Evolutionary conservation across 169 alveolate species (phyloP), one percentile per base, ranked within the genome.

Genomic region (Plasmodium chabaudi): DNA sequence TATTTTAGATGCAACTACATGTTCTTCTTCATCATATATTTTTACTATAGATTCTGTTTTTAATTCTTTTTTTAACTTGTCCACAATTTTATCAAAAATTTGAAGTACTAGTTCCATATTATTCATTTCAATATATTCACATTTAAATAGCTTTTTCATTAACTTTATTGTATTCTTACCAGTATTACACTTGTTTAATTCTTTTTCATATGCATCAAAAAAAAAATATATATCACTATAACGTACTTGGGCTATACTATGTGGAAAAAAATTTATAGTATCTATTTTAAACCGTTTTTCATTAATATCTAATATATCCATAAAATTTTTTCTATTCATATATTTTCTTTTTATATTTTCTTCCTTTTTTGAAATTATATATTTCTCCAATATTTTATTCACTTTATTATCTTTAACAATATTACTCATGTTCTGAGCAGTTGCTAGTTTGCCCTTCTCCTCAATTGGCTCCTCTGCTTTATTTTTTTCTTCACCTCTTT

Each of bases 221-320:
- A 79, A 79, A 55, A 79, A 79, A 10, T 65, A 70, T 55, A 79
- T 79, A 19, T 79, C 89, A 55, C 68, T 25, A 79, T 25, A 65
- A 17, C 39, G 27, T 6, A 17, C 82, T 15, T 69, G 84, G 49
- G 15, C 0, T 53, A 23, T 67, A 17, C 17, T 55, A 53, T 79
- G 53, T 1, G 82, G 4, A 10, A 68, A 67, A 46, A 65, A 79
- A 55, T 79, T 64, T 9, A 79, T 79, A 9, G 65, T 57, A 34
- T 79, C 89, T 19, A 79, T 79, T 65, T 79, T 64, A 60, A 79
- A 79, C 5, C 5, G 51, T 57, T 70, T 64, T 79, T 70, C 89
- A 5, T 44, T 60, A 44, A 67, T 70, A 39, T 67, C 69, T 25
- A 79, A 59, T 21, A 68, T 21, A 15, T 68, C 82, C 12, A 46